These are phyloP conservation scores for Ocimum tenuiflorum DNA, from an alignment of 257 asterid species.

Conservation along the genomic window DNA sequence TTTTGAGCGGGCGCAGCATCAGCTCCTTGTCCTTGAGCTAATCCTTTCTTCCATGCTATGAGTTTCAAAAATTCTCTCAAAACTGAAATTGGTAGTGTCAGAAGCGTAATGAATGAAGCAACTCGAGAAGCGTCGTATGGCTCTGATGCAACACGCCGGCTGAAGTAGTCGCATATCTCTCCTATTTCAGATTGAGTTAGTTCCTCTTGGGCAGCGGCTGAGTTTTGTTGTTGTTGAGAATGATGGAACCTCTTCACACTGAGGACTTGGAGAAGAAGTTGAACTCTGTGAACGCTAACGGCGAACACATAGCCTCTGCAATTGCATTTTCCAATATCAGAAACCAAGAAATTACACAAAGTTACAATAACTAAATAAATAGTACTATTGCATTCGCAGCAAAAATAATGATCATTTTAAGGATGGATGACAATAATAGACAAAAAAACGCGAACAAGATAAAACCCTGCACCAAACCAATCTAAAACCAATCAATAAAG, in stretches of 20 bases:
- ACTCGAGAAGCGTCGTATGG: conserved; percentile 98
- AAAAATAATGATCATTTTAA: background rate
- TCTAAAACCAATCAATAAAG: background rate
- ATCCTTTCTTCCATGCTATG: conserved; percentile 96
- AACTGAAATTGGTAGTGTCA: conserved; percentile 89
- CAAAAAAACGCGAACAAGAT: background rate
- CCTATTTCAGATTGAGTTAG: conserved; percentile 86
- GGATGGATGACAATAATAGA: background rate
- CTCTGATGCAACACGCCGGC: conserved; percentile 99
- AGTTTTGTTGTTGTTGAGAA: conserved; percentile 84
- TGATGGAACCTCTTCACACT: conserved; percentile 90
- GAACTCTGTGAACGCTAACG: conserved; percentile 97
- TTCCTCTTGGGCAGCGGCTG: conserved; percentile 75
- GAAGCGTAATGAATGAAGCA: conserved; percentile 90
- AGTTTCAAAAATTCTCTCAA: conserved; percentile 87
- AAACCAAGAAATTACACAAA: conserved; percentile 20
- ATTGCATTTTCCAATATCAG: conserved; percentile 14
- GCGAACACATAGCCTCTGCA: conserved; percentile 97
- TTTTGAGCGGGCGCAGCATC: conserved; percentile 78
- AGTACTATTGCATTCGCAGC: background rate
- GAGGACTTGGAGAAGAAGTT: conserved; percentile 96
- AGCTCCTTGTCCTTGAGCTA: conserved; percentile 69
- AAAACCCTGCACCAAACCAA: background rate
- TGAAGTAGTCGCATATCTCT: conserved; percentile 94
- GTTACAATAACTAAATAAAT: background rate